Base-by-base conservation (phyloP, 1,284 basidiomycete species). In the Cutaneotrichosporon cavernicola region DNA sequence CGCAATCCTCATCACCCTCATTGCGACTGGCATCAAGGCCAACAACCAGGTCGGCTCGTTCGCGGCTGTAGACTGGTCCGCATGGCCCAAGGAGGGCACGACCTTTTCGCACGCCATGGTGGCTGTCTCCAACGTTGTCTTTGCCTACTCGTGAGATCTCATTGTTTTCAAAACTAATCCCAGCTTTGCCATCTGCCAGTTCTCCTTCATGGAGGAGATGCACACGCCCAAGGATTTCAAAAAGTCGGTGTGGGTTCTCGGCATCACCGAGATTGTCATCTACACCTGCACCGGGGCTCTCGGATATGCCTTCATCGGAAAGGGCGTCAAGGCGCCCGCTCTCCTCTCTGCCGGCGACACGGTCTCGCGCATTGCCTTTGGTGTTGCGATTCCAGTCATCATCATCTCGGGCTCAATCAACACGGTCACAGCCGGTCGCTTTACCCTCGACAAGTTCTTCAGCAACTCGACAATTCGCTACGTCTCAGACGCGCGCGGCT, bases 401-500 rank as follows among this genome's bases (percentile, higher is more conserved):
- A 65, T 65, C 61, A 67, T 67, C 50, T 67, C 66, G 26, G 66
- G 66, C 22, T 62, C 66, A 11, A 67, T 67, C 61, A 62, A 62
- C 58, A 62, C 63, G 4, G 63, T 64, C 34, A 67, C 66, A 14
- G 49, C 58, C 13, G 61, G 63, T 34, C 58, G 66, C 13, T 67
- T 56, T 61, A 50, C 62, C 51, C 52, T 67, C 47, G 66, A 67
- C 63, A 52, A 56, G 26, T 5, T 58, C 43, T 67, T 59, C 43
- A 6, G 46, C 22, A 56, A 55, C 43, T 56, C 49, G 38, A 58
- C 61, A 10, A 58, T 67, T 5, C 72, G 76, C 51, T 77, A 77
- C 63, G 71, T 81, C 60, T 73, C 76, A 46, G 62, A 63, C 16
- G 21, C 49, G 26, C 46, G 31, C n/a, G 81, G 83, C n/a, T 69